These are phyloP conservation scores for Globisporangium carolinianum DNA, from an alignment of 352 stramenopile species.

Conservation along the genomic window DNA sequence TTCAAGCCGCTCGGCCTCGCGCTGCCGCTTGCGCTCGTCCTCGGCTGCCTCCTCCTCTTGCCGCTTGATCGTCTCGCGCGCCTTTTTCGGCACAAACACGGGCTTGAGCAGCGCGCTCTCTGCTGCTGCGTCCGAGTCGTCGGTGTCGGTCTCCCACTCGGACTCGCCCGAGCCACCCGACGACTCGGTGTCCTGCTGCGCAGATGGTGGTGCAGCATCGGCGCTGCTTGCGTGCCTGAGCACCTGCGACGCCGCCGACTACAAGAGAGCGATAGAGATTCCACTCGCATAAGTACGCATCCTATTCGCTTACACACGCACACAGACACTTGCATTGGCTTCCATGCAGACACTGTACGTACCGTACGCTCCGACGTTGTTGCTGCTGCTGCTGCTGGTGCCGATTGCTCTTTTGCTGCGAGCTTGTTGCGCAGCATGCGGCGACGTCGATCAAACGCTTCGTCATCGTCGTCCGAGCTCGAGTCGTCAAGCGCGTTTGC, in stretches of 20 bases:
- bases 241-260: too few relatives aligned
- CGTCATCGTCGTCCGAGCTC: slow-evolving; percentile 70
- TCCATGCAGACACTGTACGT: not conserved
- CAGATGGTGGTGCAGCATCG: slow-evolving; percentile 16
- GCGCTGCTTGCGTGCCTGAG: too few relatives aligned
- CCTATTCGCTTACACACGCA: too few relatives aligned
- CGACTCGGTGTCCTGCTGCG: slow-evolving; percentile 16
- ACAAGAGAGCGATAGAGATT: not conserved
- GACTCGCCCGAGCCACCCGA: slow-evolving; percentile 46
- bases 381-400: slow-evolving; percentile 11
- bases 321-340: too few relatives aligned
- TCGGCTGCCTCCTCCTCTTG: slow-evolving; percentile 76
- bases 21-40: slow-evolving; percentile 49
- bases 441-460: slow-evolving; percentile 59
- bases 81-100: slow-evolving; percentile 89
- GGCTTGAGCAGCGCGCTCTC: slow-evolving; percentile 81
- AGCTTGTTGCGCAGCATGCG: slow-evolving; percentile 54
- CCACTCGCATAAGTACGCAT: not conserved
- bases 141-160: slow-evolving; percentile 79
- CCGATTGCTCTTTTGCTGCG: slow-evolving; percentile 22
- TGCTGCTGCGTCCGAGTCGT: slow-evolving; percentile 51
- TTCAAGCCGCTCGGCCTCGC: slow-evolving; percentile 35
- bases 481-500: slow-evolving; percentile 62
- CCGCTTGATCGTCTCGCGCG: slow-evolving; percentile 74
- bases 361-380: slow-evolving; percentile 4